Evolutionary conservation across 169 alveolate species (phyloP), one percentile per base, ranked within the genome.

Genomic region (Plasmodium vivax): DNA sequence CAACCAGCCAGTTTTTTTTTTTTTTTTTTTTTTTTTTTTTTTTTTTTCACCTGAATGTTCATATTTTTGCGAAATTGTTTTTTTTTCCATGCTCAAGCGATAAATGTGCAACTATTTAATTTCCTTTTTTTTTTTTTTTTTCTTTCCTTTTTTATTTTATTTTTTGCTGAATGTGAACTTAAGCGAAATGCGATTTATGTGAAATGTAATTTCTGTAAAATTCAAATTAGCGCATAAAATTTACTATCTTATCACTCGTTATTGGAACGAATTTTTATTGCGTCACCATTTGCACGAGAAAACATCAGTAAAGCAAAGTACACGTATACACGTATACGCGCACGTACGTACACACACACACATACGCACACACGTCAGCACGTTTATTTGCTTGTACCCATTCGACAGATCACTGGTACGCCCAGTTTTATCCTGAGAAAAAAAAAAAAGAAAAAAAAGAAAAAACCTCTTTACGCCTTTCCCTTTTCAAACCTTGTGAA

Each of bases 171-270:
- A 58, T 58, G 30, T 58, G 30, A 58, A 58, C 19, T 58, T 58
- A 58, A 58, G 73, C 19, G 73, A 58, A 58, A 58, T 58, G 73
- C 19, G 8, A 47, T 58, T 58, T n/a, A 58, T 58, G 73, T 84
- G 45, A 84, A 84, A 71, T 84, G 74, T 84, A 84, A 72, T 72
- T 41, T 84, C 23, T 83, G 73, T 32, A 19, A 71, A 83, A 43
- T 56, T 84, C 34, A 47, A 30, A 71, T 34, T 72, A 71, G 54
- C 93, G 77, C 58, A 72, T 84, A 84, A 72, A 84, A 71, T 84
- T 72, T 41, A 82, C 7, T 82, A 56, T 30, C 75, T 84, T 56
- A 23, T 43, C 16, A 45, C 74, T 36, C 27, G 75, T 84, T 72
- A 72, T 43, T 84, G 80, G 47, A 58, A 58, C 36, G 38, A 10